These are phyloP conservation scores for Crithidia bombi DNA, from an alignment of 208 protist genomes.

Conservation along the genomic window DNA sequence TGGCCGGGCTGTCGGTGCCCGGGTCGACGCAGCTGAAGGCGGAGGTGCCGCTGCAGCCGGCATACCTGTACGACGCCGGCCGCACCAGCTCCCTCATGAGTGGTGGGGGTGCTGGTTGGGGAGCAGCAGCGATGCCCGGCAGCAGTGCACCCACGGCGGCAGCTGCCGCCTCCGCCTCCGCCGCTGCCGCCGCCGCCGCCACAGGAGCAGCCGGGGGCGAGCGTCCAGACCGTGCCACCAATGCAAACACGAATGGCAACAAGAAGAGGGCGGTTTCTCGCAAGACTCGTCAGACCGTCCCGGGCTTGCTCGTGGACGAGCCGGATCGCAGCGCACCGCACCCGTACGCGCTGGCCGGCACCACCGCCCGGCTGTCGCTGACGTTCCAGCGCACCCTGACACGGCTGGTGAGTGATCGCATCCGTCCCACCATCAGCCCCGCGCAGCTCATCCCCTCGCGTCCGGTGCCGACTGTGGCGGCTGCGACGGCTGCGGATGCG, in stretches of 20 bases:
- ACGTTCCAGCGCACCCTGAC: conserved; percentile 69
- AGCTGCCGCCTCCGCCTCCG: background rate
- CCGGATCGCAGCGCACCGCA: conserved; percentile 57
- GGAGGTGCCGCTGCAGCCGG: conserved; percentile 48
- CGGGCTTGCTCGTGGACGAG: conserved; percentile 68
- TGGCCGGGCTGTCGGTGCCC: conserved; percentile 61
- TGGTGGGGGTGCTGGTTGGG: background rate
- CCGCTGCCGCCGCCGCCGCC: background rate
- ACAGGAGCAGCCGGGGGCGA: conserved; percentile 3
- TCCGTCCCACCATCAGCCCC: conserved; percentile 66
- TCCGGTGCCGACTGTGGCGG: conserved; percentile 19
- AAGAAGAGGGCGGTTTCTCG: conserved; percentile 41
- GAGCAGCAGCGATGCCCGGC: background rate
- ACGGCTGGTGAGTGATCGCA: conserved; percentile 75
- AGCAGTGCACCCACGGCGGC: background rate
- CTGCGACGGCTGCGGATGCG: conserved; percentile 33
- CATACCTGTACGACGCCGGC: conserved; percentile 8
- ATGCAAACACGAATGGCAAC: conserved; percentile 16
- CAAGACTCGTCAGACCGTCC: conserved; percentile 56
- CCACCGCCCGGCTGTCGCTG: conserved; percentile 62
- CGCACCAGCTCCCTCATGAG: background rate
- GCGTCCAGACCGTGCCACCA: conserved; percentile 24
- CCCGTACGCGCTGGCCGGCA: conserved; percentile 69
- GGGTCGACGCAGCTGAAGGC: conserved; percentile 53
- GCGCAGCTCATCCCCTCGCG: conserved; percentile 72